A percentile compares a stretch with the other conserved stretches of the same genome.
Conservation (phyloP, 129 eudicot genomes). For the Ambrosia trifida region DNA sequence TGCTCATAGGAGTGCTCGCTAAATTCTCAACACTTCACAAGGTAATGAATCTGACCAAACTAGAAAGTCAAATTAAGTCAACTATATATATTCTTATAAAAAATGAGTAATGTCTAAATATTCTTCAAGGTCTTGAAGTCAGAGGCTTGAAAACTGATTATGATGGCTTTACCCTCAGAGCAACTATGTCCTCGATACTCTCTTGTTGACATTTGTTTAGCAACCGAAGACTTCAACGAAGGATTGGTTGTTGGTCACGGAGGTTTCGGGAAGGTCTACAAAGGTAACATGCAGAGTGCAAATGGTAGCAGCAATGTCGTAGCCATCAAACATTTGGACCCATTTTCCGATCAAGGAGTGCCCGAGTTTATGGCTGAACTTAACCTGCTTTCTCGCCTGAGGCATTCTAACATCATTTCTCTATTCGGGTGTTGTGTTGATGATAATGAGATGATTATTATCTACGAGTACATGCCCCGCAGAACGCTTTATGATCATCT, state of each 20-base stretch:
- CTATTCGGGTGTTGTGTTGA: conserved; percentile 3
- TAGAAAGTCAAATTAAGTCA: too few relatives aligned
- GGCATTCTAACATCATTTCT: conserved; percentile 15
- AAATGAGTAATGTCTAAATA: too few relatives aligned
- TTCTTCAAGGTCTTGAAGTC: too few relatives aligned
- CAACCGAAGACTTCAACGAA: conserved; percentile 20
- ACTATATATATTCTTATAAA: too few relatives aligned
- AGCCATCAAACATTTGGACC: conserved; percentile 27
- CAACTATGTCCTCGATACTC: conserved; percentile 23
- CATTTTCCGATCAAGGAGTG: conserved; percentile 17
- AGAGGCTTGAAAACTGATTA: too few relatives aligned
- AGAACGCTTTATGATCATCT: conserved; percentile 13
- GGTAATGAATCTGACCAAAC: too few relatives aligned
- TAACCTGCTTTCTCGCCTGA: conserved; percentile 19
- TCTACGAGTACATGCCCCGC: conserved; percentile 18
- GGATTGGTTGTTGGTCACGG: conserved; percentile 20
- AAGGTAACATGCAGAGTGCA: neutral
- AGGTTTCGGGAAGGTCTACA: conserved; percentile 31
- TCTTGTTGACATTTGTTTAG: conserved; percentile 20
- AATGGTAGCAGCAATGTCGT: neutral
- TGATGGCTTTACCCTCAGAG: neutral
- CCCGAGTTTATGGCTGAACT: conserved; percentile 19
- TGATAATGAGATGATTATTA: conserved; percentile 9
- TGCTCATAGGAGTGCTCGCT: too few relatives aligned
- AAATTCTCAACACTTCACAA: too few relatives aligned